Evolutionary conservation across 2,329 filamentous ascomycete species (phyloP).

Genomic region (Aspergillus sp.): DNA sequence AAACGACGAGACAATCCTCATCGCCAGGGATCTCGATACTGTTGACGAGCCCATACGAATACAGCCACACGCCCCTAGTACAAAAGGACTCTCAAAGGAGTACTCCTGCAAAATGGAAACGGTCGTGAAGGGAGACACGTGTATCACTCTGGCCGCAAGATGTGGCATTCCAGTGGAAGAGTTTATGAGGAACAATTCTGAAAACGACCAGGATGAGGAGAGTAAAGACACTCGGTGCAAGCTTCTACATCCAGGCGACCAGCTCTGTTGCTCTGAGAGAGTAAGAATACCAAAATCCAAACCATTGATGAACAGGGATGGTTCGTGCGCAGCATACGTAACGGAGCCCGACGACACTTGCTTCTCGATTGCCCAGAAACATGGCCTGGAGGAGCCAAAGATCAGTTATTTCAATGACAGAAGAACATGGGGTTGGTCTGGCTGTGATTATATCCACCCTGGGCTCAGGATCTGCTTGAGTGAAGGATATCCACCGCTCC

Average conservation of each 20-base stretch:
- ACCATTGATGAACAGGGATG: constrained; percentile 38
- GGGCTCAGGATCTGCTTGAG: constrained; percentile 44
- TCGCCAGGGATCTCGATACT: background rate
- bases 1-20: background rate
- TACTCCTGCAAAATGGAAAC: background rate
- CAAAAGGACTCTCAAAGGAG: background rate
- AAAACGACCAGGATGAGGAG: background rate
- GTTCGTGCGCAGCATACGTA: constrained; percentile 38
- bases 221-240: constrained; percentile 16
- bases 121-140: constrained; percentile 34
- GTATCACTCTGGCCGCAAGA: constrained; percentile 34
- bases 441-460: constrained; percentile 36
- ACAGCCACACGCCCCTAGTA: background rate
- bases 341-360: constrained; percentile 35
- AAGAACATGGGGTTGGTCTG: constrained; percentile 49
- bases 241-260: constrained; percentile 30
- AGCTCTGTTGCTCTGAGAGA: constrained; percentile 22
- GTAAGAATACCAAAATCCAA: constrained; percentile 12
- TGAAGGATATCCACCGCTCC: constrained; percentile 42
- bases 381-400: constrained; percentile 16
- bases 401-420: constrained; percentile 26
- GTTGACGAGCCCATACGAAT: background rate
- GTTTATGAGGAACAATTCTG: constrained; percentile 41
- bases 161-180: constrained; percentile 42
- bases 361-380: constrained; percentile 23